phyloP scores from a whole-genome alignment of 441 rosid species.

The Flueggea neowawraea region DNA sequence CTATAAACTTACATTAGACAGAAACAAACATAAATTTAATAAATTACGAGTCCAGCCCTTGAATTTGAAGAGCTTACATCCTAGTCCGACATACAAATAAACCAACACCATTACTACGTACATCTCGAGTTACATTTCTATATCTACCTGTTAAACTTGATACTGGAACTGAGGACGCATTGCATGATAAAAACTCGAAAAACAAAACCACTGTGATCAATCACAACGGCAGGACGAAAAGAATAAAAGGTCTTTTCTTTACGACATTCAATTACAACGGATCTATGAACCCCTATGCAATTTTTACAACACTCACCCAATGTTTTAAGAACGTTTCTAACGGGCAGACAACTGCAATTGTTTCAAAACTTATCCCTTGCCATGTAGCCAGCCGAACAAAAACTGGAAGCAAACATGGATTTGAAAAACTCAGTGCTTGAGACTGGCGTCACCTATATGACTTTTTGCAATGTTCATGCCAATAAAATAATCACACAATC shows the following conservation, averaged over 20 bases:
- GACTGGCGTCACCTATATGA: background rate
- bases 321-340: conserved; percentile 7
- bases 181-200: too few relatives aligned
- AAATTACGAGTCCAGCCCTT: too few relatives aligned
- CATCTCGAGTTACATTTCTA: too few relatives aligned
- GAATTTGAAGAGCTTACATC: too few relatives aligned
- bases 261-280: conserved; percentile 18
- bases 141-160: too few relatives aligned
- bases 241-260: conserved; percentile 1
- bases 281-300: conserved; percentile 16
- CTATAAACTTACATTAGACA: too few relatives aligned
- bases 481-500: conserved; percentile 2
- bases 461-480: background rate
- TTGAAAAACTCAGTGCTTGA: conserved; percentile 7
- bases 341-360: conserved; percentile 13
- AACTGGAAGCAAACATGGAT: conserved; percentile 30
- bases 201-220: background rate
- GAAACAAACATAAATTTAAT: too few relatives aligned
- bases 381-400: conserved; percentile 23
- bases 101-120: too few relatives aligned
- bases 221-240: background rate
- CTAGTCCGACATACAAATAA: too few relatives aligned
- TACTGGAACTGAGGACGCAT: too few relatives aligned
- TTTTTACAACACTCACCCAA: conserved; percentile 21
- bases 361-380: conserved; percentile 16